A percentile compares a stretch with the other conserved stretches of the same genome.
phyloP scores from a whole-genome alignment of 768 basidiomycete genomes.

The Dacryopinax spathularia region DNA sequence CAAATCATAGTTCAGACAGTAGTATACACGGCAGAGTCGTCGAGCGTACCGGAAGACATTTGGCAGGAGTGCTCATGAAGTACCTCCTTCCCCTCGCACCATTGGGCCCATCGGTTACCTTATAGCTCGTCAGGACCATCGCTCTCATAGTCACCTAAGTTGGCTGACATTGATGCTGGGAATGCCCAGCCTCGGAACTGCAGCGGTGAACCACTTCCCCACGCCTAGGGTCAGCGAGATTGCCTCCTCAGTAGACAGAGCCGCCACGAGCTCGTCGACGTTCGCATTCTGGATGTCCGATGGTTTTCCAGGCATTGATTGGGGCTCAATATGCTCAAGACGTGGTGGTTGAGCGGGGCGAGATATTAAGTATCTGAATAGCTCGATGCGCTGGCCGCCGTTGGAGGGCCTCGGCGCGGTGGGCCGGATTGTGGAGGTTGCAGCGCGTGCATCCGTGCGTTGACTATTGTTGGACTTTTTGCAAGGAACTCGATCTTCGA shows the following conservation, averaged over 20 bases:
- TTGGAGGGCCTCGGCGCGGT: too few species aligned
- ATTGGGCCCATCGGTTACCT: conserved; percentile 49
- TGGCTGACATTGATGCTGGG: conserved; percentile 51
- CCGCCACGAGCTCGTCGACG: conserved; percentile 39
- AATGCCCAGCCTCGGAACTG: conserved; percentile 48
- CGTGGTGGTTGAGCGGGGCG: too few species aligned
- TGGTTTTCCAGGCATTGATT: neutral
- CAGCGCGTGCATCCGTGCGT: too few species aligned
- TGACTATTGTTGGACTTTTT: too few species aligned
- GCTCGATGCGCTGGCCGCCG: too few species aligned
- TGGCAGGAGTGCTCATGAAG: conserved; percentile 69
- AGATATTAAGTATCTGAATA: too few species aligned
- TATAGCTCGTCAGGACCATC: conserved; percentile 37
- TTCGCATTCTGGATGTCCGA: neutral
- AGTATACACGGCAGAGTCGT: neutral
- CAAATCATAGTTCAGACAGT: neutral
- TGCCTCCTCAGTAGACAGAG: conserved; percentile 58
- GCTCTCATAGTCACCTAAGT: neutral
- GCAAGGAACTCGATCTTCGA: too few species aligned
- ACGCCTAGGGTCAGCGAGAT: conserved; percentile 60
- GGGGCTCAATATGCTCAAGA: too few species aligned
- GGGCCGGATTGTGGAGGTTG: too few species aligned
- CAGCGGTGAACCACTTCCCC: conserved; percentile 67
- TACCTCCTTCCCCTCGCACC: conserved; percentile 65
- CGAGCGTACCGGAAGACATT: conserved; percentile 52